Conservation (phyloP, 2,329 filamentous ascomycete species). For the Calonectria pauciramosa region DNA sequence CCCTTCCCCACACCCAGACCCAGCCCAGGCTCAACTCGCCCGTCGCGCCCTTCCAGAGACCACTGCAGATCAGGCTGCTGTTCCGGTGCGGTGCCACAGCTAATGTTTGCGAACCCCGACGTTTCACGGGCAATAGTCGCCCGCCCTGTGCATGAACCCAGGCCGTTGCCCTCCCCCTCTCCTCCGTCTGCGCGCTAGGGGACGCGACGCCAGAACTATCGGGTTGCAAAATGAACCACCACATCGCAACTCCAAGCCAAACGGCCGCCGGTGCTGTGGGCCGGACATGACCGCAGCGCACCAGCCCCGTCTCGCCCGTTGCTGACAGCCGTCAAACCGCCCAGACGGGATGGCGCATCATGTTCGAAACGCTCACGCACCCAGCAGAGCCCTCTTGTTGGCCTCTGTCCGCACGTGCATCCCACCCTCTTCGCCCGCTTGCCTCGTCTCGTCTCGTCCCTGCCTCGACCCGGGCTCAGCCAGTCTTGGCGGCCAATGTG, state of each 20-base stretch:
- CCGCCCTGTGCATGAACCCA: slow-evolving; percentile 13
- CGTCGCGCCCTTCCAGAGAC: not conserved
- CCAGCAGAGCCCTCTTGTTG: not conserved
- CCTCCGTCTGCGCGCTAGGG: not conserved
- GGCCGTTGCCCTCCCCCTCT: not conserved
- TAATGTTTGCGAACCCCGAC: slow-evolving; percentile 2
- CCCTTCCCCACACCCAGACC: slow-evolving; percentile 17
- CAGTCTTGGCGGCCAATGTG: too few relatives aligned
- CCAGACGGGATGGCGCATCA: not conserved
- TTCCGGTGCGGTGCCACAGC: not conserved
- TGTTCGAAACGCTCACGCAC: not conserved
- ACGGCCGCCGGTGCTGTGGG: not conserved
- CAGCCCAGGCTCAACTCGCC: not conserved
- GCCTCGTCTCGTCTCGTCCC: not conserved
- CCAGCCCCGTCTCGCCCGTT: slow-evolving; percentile 5
- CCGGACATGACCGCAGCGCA: slow-evolving; percentile 7
- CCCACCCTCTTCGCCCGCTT: not conserved
- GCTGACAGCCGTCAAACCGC: slow-evolving; percentile 14
- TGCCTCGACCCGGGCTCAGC: not conserved
- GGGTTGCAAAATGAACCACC: slow-evolving; percentile 1
- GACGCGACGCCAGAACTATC: slow-evolving; percentile 1
- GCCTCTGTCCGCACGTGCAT: slow-evolving; percentile 5
- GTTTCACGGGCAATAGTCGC: slow-evolving; percentile 13
- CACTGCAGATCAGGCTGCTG: slow-evolving; percentile 1
- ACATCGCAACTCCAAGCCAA: not conserved